These are phyloP conservation scores for Prunella vulgaris DNA, from an alignment of 257 asterid species.

Conservation along the genomic window DNA sequence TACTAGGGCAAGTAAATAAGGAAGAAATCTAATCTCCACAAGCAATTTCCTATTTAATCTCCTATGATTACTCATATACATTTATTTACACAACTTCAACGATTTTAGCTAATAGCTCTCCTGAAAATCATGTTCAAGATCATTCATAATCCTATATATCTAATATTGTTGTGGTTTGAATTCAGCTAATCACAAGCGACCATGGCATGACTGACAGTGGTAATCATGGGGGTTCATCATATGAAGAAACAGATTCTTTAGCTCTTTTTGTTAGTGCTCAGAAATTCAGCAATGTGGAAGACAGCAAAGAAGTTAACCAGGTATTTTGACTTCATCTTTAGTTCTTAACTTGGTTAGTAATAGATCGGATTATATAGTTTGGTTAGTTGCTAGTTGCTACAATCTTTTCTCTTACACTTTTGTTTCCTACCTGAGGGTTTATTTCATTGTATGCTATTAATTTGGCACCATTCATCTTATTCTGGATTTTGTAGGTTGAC, in stretches of 20 bases:
- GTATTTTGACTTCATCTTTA: conserved; percentile 29
- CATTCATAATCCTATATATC: conserved; percentile 3
- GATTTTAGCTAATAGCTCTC: background rate
- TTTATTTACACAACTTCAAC: background rate
- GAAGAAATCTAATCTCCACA: background rate
- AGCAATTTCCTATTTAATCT: background rate
- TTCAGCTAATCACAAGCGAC: conserved; percentile 82
- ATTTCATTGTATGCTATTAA: conserved; percentile 1
- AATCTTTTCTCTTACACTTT: background rate
- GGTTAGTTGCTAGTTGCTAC: background rate
- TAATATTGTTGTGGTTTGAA: conserved; percentile 21
- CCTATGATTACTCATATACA: background rate
- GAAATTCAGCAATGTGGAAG: conserved; percentile 26
- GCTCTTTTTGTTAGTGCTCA: conserved; percentile 66
- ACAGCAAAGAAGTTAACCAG: conserved; percentile 55
- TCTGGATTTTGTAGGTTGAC: conserved; percentile 63
- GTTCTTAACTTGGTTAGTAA: conserved; percentile 6
- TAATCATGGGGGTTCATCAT: conserved; percentile 91
- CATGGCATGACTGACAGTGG: conserved; percentile 96
- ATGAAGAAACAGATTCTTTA: conserved; percentile 85
- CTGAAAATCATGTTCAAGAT: conserved; percentile 7
- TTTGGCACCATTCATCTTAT: conserved; percentile 16
- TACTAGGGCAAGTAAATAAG: background rate
- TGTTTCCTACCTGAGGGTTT: background rate
- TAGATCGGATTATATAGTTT: background rate